phyloP scores from a whole-genome alignment of 495 filamentous ascomycete genomes.

The Baudoinia panamericana region DNA sequence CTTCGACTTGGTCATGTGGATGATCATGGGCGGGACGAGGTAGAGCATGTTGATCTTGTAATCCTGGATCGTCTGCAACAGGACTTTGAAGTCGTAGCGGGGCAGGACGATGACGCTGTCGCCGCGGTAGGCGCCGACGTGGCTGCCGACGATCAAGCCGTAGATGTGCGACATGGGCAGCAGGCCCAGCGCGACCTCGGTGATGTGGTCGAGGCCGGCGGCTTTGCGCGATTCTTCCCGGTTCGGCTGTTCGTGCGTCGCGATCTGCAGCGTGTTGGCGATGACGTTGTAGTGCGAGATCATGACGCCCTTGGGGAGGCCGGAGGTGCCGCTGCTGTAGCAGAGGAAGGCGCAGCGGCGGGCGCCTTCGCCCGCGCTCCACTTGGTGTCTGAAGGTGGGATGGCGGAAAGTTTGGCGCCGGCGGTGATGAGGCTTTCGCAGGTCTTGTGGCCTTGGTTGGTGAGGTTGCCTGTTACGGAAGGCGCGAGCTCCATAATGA shows the following conservation, averaged over 20 bases:
- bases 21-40: conserved; percentile 77
- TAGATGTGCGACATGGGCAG: conserved; percentile 85
- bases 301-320: conserved; percentile 92
- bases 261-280: conserved; percentile 59
- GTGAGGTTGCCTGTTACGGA: conserved; percentile 36
- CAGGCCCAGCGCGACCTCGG: conserved; percentile 56
- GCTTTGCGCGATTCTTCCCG: conserved; percentile 28
- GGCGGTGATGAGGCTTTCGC: conserved; percentile 52
- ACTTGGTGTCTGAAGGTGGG: conserved; percentile 25
- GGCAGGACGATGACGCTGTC: conserved; percentile 71
- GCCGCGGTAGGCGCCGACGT: conserved; percentile 56
- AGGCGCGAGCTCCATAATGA: conserved; percentile 55
- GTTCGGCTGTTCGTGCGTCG: conserved; percentile 39
- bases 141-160: conserved; percentile 62
- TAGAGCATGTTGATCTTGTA: conserved; percentile 60
- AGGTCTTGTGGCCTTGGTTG: conserved; percentile 49
- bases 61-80: conserved; percentile 53
- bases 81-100: conserved; percentile 61
- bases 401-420: conserved; percentile 44
- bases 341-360: conserved; percentile 72
- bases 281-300: conserved; percentile 84
- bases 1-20: conserved; percentile 59
- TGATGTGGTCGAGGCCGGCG: conserved; percentile 31
- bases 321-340: conserved; percentile 82
- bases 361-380: conserved; percentile 61